phyloP scores from a whole-genome alignment of 2,329 filamentous ascomycete species.

The Fusarium ambrosium region DNA sequence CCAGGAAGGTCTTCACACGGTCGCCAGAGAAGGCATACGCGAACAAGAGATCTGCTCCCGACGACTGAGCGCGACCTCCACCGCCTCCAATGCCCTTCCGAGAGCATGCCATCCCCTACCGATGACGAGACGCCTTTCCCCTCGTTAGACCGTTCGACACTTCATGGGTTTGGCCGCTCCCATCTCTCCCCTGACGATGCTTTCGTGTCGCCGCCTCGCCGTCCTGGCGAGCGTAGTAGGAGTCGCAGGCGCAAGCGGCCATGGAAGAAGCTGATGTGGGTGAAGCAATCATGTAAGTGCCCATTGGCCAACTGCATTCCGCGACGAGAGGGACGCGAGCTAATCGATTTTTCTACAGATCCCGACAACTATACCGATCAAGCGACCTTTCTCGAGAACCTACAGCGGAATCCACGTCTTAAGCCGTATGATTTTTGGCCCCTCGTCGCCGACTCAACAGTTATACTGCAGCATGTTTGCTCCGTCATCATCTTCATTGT shows the following conservation, averaged over 20 bases:
- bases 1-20: not conserved
- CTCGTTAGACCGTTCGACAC: slow-evolving; percentile 48
- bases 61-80: slow-evolving; percentile 8
- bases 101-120: slow-evolving; percentile 54
- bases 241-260: slow-evolving; percentile 78
- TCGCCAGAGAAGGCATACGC: not conserved
- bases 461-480: slow-evolving; percentile 97
- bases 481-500: slow-evolving; percentile 95
- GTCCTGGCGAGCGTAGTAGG: slow-evolving; percentile 68
- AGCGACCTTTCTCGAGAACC: slow-evolving; percentile 93
- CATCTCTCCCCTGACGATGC: slow-evolving; percentile 89
- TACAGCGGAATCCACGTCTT: slow-evolving; percentile 93
- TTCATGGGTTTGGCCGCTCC: slow-evolving; percentile 66
- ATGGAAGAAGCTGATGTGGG: slow-evolving; percentile 98
- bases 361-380: slow-evolving; percentile 99
- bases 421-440: slow-evolving; percentile 99
- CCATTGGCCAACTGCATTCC: not conserved
- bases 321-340: not conserved
- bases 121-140: slow-evolving; percentile 57
- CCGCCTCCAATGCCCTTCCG: slow-evolving; percentile 29
- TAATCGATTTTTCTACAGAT: slow-evolving; percentile 62
- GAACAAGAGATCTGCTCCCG: slow-evolving; percentile 10
- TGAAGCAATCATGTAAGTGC: slow-evolving; percentile 88
- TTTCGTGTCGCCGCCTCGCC: slow-evolving; percentile 75
- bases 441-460: slow-evolving; percentile 91